phyloP scores from a whole-genome alignment of 2,329 filamentous ascomycete species.

The Coleophoma eucalyptorum region DNA sequence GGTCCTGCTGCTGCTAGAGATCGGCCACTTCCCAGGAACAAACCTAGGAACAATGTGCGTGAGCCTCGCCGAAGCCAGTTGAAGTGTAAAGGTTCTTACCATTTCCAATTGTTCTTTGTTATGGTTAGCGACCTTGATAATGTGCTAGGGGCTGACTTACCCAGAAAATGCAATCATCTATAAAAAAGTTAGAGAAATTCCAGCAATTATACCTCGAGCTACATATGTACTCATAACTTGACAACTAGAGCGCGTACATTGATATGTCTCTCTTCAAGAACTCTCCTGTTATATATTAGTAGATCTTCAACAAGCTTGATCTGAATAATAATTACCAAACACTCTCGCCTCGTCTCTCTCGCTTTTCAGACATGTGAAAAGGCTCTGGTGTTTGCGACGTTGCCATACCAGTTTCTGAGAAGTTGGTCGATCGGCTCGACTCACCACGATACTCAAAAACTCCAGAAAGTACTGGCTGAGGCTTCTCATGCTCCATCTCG shows the following conservation, averaged over 20 bases:
- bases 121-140: constrained; percentile 3
- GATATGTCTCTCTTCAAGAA: constrained; percentile 35
- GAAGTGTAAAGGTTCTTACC: constrained; percentile 17
- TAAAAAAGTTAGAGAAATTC: too few species aligned
- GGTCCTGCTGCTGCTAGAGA: constrained; percentile 36
- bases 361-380: constrained; percentile 13
- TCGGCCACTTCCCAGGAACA: constrained; percentile 35
- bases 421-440: not conserved
- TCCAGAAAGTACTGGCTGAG: not conserved
- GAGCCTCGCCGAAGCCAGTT: too few species aligned
- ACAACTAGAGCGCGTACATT: constrained; percentile 23
- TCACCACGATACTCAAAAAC: not conserved
- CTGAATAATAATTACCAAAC: constrained; percentile 17
- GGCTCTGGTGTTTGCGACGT: too few species aligned
- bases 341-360: constrained; percentile 20
- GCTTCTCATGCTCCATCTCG: not conserved
- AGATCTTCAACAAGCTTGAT: not conserved
- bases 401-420: too few species aligned
- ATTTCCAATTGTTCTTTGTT: constrained; percentile 33
- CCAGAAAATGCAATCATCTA: constrained; percentile 42
- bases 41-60: constrained; percentile 17
- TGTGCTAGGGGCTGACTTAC: constrained; percentile 19
- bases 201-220: too few species aligned
- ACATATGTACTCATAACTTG: too few species aligned
- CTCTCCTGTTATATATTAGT: constrained; percentile 28